Percentiles rank a stretch among this genome's conserved stretches.
phyloP scores from a whole-genome alignment of 208 protist genomes.

The Trichomonas tenax region DNA sequence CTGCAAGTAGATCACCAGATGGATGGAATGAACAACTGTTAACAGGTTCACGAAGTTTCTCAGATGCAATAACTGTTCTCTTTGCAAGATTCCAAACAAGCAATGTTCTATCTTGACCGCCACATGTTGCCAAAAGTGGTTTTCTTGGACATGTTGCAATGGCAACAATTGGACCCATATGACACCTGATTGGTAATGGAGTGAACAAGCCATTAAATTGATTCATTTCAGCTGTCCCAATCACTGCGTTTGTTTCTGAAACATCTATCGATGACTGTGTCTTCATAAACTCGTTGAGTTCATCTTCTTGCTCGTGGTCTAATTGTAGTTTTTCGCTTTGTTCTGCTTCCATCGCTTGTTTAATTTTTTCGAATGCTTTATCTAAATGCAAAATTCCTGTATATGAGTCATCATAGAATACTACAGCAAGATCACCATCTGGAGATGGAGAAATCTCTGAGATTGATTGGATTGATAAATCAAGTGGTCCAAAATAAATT shows the following conservation, averaged over 20 bases:
- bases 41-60: not conserved
- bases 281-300: not conserved
- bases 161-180: not conserved
- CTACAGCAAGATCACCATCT: slow-evolving; percentile 2
- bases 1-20: not conserved
- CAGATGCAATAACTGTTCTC: not conserved
- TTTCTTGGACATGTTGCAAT: slow-evolving; percentile 8
- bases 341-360: not conserved
- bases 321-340: not conserved
- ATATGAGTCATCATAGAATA: slow-evolving; percentile 3
- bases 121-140: not conserved
- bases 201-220: not conserved
- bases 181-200: not conserved
- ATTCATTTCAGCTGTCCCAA: not conserved
- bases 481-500: not conserved
- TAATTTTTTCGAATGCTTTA: not conserved
- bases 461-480: not conserved
- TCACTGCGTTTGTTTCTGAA: not conserved
- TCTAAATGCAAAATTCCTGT: not conserved
- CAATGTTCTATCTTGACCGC: not conserved
- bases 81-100: slow-evolving; percentile 3
- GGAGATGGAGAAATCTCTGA: slow-evolving; percentile 1
- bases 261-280: not conserved
- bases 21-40: slow-evolving; percentile 9
- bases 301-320: not conserved